A percentile compares a stretch with the other conserved stretches of the same genome.
phyloP scores from a whole-genome alignment of 176 grass and related monocot species.

The Aechmea fasciata region DNA sequence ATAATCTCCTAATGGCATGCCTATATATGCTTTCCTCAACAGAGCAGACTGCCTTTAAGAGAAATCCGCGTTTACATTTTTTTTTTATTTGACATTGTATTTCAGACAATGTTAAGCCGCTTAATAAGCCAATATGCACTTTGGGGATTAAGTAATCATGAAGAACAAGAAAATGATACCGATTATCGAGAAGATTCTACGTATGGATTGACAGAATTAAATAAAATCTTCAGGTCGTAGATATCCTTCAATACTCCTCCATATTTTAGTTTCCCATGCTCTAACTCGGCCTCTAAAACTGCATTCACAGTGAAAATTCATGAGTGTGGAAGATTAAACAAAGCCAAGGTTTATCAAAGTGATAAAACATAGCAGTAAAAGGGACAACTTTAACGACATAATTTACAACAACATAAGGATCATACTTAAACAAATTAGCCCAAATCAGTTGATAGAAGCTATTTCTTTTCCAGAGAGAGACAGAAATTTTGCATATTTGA shows the following conservation, averaged over 20 bases:
- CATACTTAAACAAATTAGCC: too few species aligned
- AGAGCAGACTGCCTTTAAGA: too few species aligned
- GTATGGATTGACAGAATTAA: constrained; percentile 34
- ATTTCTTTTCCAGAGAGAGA: too few species aligned
- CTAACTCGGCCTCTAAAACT: constrained; percentile 71
- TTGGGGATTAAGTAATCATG: too few species aligned
- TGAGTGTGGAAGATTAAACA: constrained; percentile 7
- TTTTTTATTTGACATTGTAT: too few species aligned
- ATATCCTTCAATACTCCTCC: constrained; percentile 59
- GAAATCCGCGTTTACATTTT: too few species aligned
- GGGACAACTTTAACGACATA: background rate
- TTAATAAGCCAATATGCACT: too few species aligned
- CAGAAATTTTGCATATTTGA: too few species aligned
- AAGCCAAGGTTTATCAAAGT: background rate
- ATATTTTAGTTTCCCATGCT: constrained; percentile 32
- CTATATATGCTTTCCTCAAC: too few species aligned
- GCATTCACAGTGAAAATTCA: constrained; percentile 22
- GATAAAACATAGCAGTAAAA: constrained; percentile 5
- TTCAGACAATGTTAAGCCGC: too few species aligned
- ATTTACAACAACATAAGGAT: background rate
- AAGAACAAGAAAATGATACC: background rate
- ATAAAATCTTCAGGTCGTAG: constrained; percentile 51
- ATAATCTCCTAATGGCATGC: too few species aligned
- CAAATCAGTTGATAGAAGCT: too few species aligned
- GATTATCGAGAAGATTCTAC: constrained; percentile 3